A percentile compares a stretch with the other conserved stretches of the same genome.
phyloP scores from a whole-genome alignment of 345 rosid species.

The Turnera subulata region DNA sequence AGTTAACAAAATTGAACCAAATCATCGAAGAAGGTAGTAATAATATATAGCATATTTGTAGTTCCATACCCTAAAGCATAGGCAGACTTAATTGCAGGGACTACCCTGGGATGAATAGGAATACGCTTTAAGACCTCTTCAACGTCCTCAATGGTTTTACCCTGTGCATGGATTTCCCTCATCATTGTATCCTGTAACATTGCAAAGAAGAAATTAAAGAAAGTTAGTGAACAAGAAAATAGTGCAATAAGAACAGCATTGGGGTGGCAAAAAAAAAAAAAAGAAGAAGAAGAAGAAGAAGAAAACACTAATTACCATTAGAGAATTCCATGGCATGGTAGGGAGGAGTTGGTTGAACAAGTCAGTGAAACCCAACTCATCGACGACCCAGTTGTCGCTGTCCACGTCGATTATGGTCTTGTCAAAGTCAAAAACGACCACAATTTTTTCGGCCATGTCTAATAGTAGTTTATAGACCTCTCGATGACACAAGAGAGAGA shows the following conservation, averaged over 20 bases:
- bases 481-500: too few relatives aligned
- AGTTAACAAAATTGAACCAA: too few relatives aligned
- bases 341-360: constrained; percentile 79
- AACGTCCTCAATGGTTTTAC: constrained; percentile 59
- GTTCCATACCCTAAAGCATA: constrained; percentile 67
- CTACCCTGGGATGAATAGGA: constrained; percentile 63
- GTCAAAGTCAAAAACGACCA: constrained; percentile 77
- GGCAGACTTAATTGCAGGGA: constrained; percentile 69
- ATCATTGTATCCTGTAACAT: constrained; percentile 67
- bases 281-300: background rate
- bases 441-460: constrained; percentile 42
- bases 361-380: constrained; percentile 67
- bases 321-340: constrained; percentile 87
- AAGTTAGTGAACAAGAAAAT: too few relatives aligned
- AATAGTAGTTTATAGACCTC: too few relatives aligned
- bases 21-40: background rate
- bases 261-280: background rate
- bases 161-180: constrained; percentile 62
- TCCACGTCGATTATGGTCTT: constrained; percentile 85
- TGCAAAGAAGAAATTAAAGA: background rate
- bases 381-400: constrained; percentile 81
- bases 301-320: constrained; percentile 47
- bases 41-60: too few relatives aligned
- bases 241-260: background rate
- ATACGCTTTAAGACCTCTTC: constrained; percentile 41